phyloP scores from a whole-genome alignment of 306 rosid genomes.

The Rosa chinensis region DNA sequence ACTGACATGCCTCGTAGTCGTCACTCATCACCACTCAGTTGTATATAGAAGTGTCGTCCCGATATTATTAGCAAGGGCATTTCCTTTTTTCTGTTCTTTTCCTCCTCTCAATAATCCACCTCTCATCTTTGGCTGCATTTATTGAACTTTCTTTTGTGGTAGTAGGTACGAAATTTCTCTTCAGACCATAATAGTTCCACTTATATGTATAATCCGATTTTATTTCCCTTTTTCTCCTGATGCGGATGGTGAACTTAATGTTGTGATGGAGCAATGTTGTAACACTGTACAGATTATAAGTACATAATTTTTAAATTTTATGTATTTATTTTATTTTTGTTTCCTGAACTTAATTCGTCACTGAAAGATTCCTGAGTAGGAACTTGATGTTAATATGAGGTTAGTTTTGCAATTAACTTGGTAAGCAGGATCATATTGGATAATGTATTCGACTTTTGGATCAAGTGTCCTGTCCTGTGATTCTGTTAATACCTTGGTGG shows the following conservation, averaged over 20 bases:
- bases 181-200: neutral
- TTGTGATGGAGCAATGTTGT: conserved; percentile 17
- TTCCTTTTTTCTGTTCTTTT: neutral
- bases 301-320: neutral
- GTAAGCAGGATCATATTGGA: neutral
- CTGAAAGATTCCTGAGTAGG: neutral
- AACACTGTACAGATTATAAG: neutral
- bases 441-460: neutral
- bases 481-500: neutral
- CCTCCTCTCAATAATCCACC: neutral
- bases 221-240: neutral
- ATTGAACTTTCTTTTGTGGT: neutral
- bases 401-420: neutral
- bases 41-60: conserved; percentile 20
- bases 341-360: neutral
- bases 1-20: neutral
- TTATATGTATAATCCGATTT: neutral
- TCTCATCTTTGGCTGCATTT: neutral
- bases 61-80: neutral
- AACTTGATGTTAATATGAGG: neutral
- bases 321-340: neutral
- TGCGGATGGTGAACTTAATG: conserved; percentile 3
- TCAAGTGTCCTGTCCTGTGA: neutral
- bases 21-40: conserved; percentile 2
- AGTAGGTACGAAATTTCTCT: neutral